Evolutionary conservation across 2,329 filamentous ascomycete genomes (phyloP).

Genomic region (Colletotrichum destructivum): DNA sequence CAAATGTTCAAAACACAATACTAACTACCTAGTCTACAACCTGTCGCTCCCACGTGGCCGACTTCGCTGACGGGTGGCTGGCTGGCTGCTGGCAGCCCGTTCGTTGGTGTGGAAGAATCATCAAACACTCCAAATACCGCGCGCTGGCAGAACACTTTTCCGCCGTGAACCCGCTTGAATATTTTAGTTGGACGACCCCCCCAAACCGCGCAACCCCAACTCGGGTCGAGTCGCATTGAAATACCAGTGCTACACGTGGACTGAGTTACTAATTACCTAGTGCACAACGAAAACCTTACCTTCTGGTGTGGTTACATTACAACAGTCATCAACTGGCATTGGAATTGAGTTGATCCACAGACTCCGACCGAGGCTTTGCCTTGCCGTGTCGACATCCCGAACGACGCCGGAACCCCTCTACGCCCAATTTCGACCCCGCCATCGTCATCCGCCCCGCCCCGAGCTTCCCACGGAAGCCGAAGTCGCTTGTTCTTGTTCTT

Average conservation of each 20-base stretch:
- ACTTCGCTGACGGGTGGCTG: neutral
- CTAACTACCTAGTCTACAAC: neutral
- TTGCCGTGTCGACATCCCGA: conserved; percentile 39
- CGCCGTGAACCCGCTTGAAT: conserved; percentile 1
- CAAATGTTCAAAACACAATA: no score
- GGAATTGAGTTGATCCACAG: neutral
- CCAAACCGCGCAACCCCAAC: neutral
- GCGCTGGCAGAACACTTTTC: conserved; percentile 37
- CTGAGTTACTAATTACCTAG: neutral
- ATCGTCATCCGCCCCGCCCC: conserved; percentile 34
- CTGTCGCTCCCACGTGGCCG: neutral
- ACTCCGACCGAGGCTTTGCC: neutral
- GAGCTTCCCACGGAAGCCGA: conserved; percentile 11
- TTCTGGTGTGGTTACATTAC: neutral
- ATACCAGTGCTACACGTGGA: neutral
- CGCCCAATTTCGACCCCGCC: conserved; percentile 32
- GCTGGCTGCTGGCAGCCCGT: no score
- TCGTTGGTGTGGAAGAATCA: conserved; percentile 28
- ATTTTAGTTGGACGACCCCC: conserved; percentile 11
- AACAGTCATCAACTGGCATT: neutral
- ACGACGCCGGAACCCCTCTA: conserved; percentile 5
- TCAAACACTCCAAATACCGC: conserved; percentile 12
- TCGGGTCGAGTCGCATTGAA: no score
- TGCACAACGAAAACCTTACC: neutral
- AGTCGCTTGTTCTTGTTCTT: neutral